These are phyloP conservation scores for Leishmania lainsoni DNA, from an alignment of 208 protist genomes.

Conservation along the genomic window DNA sequence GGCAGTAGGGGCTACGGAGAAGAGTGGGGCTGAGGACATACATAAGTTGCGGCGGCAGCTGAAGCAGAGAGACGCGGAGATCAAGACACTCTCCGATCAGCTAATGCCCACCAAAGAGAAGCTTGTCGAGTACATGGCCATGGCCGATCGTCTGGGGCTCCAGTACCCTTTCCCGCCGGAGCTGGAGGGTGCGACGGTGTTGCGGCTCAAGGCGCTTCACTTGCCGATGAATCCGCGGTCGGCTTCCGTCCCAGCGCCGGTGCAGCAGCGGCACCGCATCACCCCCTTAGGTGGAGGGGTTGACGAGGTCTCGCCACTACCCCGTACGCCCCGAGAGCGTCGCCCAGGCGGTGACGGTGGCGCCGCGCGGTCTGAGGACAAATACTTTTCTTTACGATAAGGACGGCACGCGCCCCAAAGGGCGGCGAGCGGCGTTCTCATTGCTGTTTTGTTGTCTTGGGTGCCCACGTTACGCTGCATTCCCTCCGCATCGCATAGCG, in stretches of 20 bases:
- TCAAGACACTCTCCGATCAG: conserved; percentile 59
- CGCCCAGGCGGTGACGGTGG: not conserved
- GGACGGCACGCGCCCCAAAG: not conserved
- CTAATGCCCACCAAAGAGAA: conserved; percentile 86
- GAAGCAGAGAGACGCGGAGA: conserved; percentile 56
- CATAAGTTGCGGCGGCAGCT: conserved; percentile 32
- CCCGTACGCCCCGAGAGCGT: conserved; percentile 6
- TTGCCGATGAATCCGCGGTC: conserved; percentile 26
- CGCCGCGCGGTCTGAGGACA: not conserved
- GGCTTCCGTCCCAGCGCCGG: conserved; percentile 17
- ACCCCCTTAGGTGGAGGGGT: not conserved
- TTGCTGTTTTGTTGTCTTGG: not conserved
- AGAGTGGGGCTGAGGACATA: conserved; percentile 8
- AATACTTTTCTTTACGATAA: conserved; percentile 18
- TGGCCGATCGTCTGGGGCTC: conserved; percentile 81
- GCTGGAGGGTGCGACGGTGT: conserved; percentile 59
- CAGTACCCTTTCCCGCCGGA: conserved; percentile 80
- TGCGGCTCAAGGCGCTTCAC: conserved; percentile 63
- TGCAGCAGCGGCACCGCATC: not conserved
- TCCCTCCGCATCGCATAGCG: not conserved
- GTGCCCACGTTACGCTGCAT: not conserved
- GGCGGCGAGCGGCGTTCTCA: not conserved
- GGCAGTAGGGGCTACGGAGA: not conserved
- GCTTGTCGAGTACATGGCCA: conserved; percentile 85
- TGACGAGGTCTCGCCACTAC: conserved; percentile 4